phyloP scores from a whole-genome alignment of 805 yeast species.

The Yamadazyma insecticola region DNA sequence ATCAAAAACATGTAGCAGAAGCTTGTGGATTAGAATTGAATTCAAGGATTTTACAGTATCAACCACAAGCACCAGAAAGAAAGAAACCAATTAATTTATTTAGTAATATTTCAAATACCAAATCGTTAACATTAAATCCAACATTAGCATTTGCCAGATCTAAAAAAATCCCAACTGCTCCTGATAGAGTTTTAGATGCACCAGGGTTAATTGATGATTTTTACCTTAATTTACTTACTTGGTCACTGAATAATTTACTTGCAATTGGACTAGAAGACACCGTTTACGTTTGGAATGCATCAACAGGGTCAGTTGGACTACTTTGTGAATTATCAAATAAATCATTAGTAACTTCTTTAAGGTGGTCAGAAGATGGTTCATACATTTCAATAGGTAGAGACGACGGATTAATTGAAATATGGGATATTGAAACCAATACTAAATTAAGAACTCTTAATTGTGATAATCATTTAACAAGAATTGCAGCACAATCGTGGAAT shows the following conservation, averaged over 20 bases:
- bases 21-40: slow-evolving; percentile 89
- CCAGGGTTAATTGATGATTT: slow-evolving; percentile 94
- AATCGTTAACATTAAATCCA: slow-evolving; percentile 33
- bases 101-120: slow-evolving; percentile 16
- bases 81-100: slow-evolving; percentile 33
- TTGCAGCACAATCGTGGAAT: slow-evolving; percentile 83
- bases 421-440: slow-evolving; percentile 83
- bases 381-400: slow-evolving; percentile 80
- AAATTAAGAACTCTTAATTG: slow-evolving; percentile 75
- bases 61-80: slow-evolving; percentile 77
- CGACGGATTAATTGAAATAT: slow-evolving; percentile 82
- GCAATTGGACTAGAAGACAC: slow-evolving; percentile 85
- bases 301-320: slow-evolving; percentile 68
- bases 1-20: slow-evolving; percentile 81
- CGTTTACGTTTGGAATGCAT: slow-evolving; percentile 91
- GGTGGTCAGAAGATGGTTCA: slow-evolving; percentile 90
- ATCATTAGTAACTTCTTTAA: slow-evolving; percentile 59
- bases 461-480: slow-evolving; percentile 58
- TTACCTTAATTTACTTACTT: slow-evolving; percentile 77
- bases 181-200: slow-evolving; percentile 92
- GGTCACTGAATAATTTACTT: slow-evolving; percentile 78
- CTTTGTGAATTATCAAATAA: slow-evolving; percentile 52
- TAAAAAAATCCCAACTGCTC: slow-evolving; percentile 78
- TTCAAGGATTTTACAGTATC: slow-evolving; percentile 78
- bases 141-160: slow-evolving; percentile 61